These are phyloP conservation scores for Salix caprea DNA, from an alignment of 345 rosid genomes.

Conservation along the genomic window DNA sequence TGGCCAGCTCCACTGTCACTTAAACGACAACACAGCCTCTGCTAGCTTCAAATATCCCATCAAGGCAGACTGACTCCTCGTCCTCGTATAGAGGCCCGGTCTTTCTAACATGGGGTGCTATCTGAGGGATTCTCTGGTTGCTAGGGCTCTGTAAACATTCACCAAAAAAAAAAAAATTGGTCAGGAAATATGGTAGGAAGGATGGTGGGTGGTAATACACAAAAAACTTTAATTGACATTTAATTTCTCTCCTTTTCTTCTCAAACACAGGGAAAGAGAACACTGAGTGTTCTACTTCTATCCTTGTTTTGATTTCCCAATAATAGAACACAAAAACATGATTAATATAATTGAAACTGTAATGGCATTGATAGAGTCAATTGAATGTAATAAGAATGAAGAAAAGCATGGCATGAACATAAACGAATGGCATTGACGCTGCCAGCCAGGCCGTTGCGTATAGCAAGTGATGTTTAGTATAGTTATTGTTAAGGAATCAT, in stretches of 20 bases:
- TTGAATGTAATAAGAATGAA: too few species aligned
- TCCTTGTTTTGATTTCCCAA: not conserved
- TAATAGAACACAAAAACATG: not conserved
- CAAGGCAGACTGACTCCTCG: not conserved
- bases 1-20: not conserved
- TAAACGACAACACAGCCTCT: not conserved
- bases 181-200: not conserved
- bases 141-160: constrained; percentile 35
- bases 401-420: too few species aligned
- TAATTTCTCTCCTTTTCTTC: not conserved
- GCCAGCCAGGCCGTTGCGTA: too few species aligned
- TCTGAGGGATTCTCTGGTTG: constrained; percentile 33
- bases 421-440: too few species aligned
- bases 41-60: not conserved
- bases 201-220: not conserved
- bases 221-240: too few species aligned
- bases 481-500: not conserved
- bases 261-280: not conserved
- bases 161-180: not conserved
- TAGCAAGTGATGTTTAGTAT: not conserved
- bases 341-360: too few species aligned
- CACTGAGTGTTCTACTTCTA: not conserved
- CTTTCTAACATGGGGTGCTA: constrained; percentile 5
- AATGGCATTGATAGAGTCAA: too few species aligned
- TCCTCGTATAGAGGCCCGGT: not conserved